Base-by-base conservation (phyloP, 768 basidiomycete genomes). In the Mycena indigotica region DNA sequence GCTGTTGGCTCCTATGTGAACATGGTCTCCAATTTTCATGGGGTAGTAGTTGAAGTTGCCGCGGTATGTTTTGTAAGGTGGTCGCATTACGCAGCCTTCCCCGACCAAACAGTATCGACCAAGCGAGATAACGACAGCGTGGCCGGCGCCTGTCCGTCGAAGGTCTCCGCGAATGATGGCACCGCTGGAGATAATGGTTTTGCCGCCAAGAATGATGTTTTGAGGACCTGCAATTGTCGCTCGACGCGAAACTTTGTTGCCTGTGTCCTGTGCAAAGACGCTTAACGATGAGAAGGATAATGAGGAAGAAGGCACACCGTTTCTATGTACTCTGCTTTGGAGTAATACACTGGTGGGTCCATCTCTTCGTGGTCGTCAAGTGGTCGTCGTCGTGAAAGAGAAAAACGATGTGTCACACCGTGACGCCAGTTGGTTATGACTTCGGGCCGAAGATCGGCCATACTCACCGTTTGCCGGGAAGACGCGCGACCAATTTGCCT, bases 41-140 rank as follows among this genome's bases (percentile, higher is more conserved):
- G 96, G 96, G 67, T 98, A 98, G 74, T 95, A 98, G 68, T 98
- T 97, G 79, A 93, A 93, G 61, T 89, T 87, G 59, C 90, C 91
- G 51, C 91, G 85, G 70, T 93, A 94, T 0, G 91, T 93, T 73
- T 93, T 93, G 71, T 93, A 91, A 3, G 91, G 93, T 10, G 91
- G 92, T 61, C 91, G 84, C 79, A 99, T 86, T 32, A 98, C 87
- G 58, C 89, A 90, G 17, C 88, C 89, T 69, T 98, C 93, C 17
- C 92, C 93, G 3, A 98, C 83, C 23, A 92, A 75, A 71, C 95
- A 98, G 72, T 98, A 98, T 62, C 95, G 80, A 8, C 97, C 97
- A 26, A 98, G 77, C 8, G 91, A 91, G 35, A 99, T 92, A 51
- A 95, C 93, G 4, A 97, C 95, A 4, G 94, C 90, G 79, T 95